These are phyloP conservation scores for Rhizomucor pusillus DNA, from an alignment of 371 early-diverging fungal species.

Conservation along the genomic window DNA sequence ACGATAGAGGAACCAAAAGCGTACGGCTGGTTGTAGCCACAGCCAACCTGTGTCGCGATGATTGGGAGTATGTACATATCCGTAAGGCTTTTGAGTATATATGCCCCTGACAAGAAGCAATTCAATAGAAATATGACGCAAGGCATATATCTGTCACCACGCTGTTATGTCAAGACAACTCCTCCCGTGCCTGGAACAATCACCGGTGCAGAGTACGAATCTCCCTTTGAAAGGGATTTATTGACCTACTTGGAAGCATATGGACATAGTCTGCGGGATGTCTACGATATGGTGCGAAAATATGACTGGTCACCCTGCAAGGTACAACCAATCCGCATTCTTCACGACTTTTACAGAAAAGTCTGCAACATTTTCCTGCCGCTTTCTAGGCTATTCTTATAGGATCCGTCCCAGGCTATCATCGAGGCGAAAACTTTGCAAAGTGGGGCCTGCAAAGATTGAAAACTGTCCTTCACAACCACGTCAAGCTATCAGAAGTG, in stretches of 20 bases:
- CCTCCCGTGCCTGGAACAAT: conserved; percentile 4
- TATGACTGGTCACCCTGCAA: conserved; percentile 51
- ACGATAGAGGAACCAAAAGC: conserved; percentile 21
- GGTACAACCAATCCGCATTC: conserved; percentile 6
- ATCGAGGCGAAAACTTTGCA: conserved; percentile 16
- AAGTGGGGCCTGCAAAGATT: conserved; percentile 56
- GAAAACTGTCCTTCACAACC: conserved; percentile 30
- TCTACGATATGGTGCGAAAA: conserved; percentile 23
- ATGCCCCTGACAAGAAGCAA: neutral
- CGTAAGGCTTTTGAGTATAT: neutral
- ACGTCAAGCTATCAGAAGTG: conserved; percentile 26
- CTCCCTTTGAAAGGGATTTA: conserved; percentile 56
- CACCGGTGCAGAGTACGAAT: conserved; percentile 19
- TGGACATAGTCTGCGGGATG: conserved; percentile 15
- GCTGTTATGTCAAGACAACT: conserved; percentile 31
- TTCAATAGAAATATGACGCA: conserved; percentile 51
- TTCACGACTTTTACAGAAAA: neutral
- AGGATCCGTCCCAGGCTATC: conserved; percentile 27
- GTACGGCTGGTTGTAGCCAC: conserved; percentile 58
- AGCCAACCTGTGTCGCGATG: conserved; percentile 58
- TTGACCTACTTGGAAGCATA: conserved; percentile 48
- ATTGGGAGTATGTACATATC: conserved; percentile 53
- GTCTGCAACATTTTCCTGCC: neutral
- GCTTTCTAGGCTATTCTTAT: conserved; percentile 17
- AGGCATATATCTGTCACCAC: conserved; percentile 46